These are phyloP conservation scores for Fraxinus cuspidata DNA, from an alignment of 257 asterid species.

Conservation along the genomic window DNA sequence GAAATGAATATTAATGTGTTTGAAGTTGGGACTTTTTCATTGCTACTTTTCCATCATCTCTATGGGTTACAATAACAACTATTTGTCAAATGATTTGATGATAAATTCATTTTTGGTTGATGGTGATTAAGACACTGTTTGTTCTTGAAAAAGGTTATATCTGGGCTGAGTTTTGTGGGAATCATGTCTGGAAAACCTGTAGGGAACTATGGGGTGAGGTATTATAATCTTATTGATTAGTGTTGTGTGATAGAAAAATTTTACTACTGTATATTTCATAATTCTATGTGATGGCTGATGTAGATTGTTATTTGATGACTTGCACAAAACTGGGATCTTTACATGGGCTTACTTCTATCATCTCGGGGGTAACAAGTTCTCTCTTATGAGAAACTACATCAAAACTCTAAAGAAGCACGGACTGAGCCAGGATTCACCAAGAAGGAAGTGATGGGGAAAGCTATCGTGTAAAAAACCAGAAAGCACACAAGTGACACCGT, in stretches of 20 bases:
- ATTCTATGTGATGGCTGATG: conserved; percentile 21
- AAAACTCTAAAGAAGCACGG: conserved; percentile 70
- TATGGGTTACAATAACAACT: neutral
- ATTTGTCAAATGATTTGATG: conserved; percentile 4
- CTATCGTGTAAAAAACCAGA: neutral
- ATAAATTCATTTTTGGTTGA: conserved; percentile 1
- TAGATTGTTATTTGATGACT: conserved; percentile 78
- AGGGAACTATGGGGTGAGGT: conserved; percentile 96
- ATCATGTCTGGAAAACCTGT: conserved; percentile 84
- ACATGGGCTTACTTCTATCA: conserved; percentile 82
- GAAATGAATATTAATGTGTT: too few relatives aligned
- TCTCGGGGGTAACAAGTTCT: conserved; percentile 78
- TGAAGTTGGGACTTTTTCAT: neutral
- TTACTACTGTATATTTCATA: neutral
- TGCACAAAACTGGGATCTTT: conserved; percentile 84
- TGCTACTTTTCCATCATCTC: neutral
- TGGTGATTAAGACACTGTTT: neutral
- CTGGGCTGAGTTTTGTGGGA: conserved; percentile 76
- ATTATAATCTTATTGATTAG: conserved; percentile 13
- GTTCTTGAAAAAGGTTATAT: conserved; percentile 60
- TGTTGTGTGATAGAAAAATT: neutral
- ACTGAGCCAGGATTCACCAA: conserved; percentile 66
- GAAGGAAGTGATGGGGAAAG: conserved; percentile 44
- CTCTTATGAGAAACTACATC: conserved; percentile 74
- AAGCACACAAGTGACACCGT: neutral